Evolutionary conservation across 306 rosid genomes (phyloP), one percentile per base, ranked within the genome.

Genomic region (Herpetospermum pedunculosum): DNA sequence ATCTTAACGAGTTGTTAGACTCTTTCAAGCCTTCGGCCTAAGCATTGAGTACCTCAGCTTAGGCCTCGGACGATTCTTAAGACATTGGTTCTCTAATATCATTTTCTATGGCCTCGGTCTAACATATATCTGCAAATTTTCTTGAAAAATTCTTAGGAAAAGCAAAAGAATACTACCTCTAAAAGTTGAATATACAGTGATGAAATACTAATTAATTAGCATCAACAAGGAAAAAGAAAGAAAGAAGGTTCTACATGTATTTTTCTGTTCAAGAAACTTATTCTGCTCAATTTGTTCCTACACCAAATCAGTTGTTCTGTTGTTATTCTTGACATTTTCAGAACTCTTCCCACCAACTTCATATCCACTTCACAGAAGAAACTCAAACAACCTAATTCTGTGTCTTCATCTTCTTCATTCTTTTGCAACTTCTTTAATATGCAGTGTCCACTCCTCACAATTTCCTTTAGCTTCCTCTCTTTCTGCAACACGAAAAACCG

Each of bases 271-370:
- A 82, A 78, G 83, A 91, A 84, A 77, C 55, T 72, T 48, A 95
- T 88, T 72, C 81, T 87, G 74, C 77, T 82, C 58, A 95, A 77
- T 83, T 91, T 95, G 65, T 80, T 84, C 48, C 83, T 89, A 79
- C 99, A 95, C 99, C 99, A 95, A 60, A 86, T 79, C 21, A 95
- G 87, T 75, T 95, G 96, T 52, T 95, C 99, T 0, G 90, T 84
- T 53, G 97, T 88, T 55, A 95, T 67, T 63, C 87, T 85, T 15
- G 96, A 84, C 97, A 95, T 95, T 83, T 83, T 88, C 48, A 95
- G 78, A 57, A 91, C 96, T 80, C 99, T 89, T 43, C 90, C 81
- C 16, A 88, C 92, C 77, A 95, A 83, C 83, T 85, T 95, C 90
- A 91, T 82, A 64, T 95, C 99, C 38, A 95, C 97, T 80, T 91